These are phyloP conservation scores for Rhodamnia argentea DNA, from an alignment of 345 rosid species.

Conservation along the genomic window DNA sequence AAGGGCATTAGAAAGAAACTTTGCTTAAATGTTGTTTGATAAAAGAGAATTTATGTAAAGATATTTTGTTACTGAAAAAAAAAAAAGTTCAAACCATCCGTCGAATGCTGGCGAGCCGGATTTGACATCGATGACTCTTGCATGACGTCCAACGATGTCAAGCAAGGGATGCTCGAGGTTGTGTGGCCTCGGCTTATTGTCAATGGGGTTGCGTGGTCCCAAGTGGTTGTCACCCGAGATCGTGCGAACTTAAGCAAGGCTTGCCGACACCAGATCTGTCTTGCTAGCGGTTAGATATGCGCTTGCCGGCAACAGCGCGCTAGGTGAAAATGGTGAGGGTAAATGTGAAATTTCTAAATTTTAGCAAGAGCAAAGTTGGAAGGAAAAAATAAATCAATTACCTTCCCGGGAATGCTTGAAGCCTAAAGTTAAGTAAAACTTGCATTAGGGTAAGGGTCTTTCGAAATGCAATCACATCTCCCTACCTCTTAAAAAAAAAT, in stretches of 20 bases:
- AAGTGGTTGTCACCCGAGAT: neutral
- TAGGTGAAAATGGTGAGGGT: neutral
- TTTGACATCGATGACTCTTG: neutral
- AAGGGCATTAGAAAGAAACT: neutral
- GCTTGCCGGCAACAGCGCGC: rapidly evolving
- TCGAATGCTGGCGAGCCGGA: rapidly evolving
- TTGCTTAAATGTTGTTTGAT: neutral
- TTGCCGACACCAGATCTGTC: too few relatives aligned
- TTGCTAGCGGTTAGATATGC: too few relatives aligned
- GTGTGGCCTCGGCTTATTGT: too few relatives aligned
- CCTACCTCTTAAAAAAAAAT: neutral
- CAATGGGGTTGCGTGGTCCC: too few relatives aligned
- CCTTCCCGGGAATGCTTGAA: too few relatives aligned
- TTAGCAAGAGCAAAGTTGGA: too few relatives aligned
- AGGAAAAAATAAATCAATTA: too few relatives aligned
- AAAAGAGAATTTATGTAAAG: neutral
- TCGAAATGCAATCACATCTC: neutral
- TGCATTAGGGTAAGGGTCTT: neutral
- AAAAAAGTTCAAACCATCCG: neutral
- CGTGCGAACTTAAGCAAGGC: neutral
- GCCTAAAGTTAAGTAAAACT: too few relatives aligned
- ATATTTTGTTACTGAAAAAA: too few relatives aligned
- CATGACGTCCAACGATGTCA: too few relatives aligned
- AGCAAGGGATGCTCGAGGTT: too few relatives aligned
- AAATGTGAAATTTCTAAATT: too few relatives aligned